Base-by-base conservation (phyloP, 2,329 filamentous ascomycete species). In the Trichoderma sp. region DNA sequence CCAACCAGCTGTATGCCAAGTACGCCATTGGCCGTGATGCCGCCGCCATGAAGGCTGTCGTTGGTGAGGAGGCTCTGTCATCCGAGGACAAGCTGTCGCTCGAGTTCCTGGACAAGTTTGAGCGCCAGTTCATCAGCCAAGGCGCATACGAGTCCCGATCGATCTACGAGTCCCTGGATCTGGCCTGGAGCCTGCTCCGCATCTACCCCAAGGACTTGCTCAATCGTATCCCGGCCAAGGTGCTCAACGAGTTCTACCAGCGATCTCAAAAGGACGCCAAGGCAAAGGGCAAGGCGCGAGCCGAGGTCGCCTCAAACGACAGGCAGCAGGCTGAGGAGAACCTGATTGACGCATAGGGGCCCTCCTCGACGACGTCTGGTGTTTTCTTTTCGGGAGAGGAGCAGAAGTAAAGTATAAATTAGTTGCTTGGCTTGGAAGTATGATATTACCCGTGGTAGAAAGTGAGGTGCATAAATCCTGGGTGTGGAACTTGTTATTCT, bases 11-110 rank as follows among this genome's bases (percentile, higher is more conserved):
- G 75, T 99, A 99, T 83, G 96, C 96, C 84, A 99, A 99, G 86
- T 99, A 99, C 82, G 96, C 96, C 83, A 98, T 99, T 81, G 96
- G 96, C 81, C 95, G 95, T 88, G 96, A 99, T 80, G 96, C 96
- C 24, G 95, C 97, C 47, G 92, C 94, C 81, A 99, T 99, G 96
- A 99, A 98, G 87, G 96, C 96, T 73, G 96, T 99, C 82, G 96
- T 99, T 73, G 96, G 96, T 85, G 97, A 99, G 85, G 96, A 99
- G 83, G 96, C 96, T 39, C 84, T 99, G 80, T 97, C 94, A 32
- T 89, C 93, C 70, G 96, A 99, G 85, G 96, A 99, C 85, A 98
- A 98, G 87, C 90, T 98, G 72, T 97, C 95, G 9, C 89, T 99
- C 47, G 96, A 99, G 83, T 99, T 99, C 87, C 86, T 99, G 78